These are phyloP conservation scores for Carpinus viminea DNA, from an alignment of 306 rosid species.

Conservation along the genomic window DNA sequence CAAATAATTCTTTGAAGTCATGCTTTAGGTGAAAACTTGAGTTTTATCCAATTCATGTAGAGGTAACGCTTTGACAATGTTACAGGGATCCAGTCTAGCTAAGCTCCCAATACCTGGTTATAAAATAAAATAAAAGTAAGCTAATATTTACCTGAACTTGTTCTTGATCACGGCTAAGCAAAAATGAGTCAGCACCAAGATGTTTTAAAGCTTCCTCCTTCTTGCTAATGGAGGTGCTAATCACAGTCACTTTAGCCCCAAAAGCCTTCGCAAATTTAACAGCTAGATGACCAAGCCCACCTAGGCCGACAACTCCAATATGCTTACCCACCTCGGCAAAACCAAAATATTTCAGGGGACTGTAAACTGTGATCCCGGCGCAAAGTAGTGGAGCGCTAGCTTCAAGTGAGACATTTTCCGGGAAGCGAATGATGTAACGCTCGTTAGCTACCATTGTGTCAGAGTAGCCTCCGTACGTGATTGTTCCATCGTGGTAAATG, in stretches of 20 bases:
- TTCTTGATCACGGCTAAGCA: no score
- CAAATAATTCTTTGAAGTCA: no score
- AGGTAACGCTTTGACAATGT: no score
- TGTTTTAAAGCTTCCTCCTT: conserved; percentile 13
- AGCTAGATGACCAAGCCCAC: conserved; percentile 34
- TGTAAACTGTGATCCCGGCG: conserved; percentile 33
- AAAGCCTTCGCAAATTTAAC: conserved; percentile 35
- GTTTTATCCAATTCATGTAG: no score
- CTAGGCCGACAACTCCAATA: conserved; percentile 33
- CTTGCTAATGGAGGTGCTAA: conserved; percentile 25
- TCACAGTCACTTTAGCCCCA: conserved; percentile 29
- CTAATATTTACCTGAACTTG: no score
- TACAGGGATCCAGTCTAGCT: no score
- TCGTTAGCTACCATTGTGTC: conserved; percentile 25
- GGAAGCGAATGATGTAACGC: conserved; percentile 11
- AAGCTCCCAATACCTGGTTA: no score
- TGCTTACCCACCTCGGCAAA: conserved; percentile 13
- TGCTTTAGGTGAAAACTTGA: no score
- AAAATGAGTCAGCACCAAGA: no score
- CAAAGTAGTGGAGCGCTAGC: not conserved
- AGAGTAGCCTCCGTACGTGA: conserved; percentile 27
- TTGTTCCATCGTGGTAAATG: no score
- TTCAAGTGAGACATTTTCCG: conserved; percentile 24
- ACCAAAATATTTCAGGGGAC: not conserved
- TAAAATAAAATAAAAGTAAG: no score